These are phyloP conservation scores for Trifolium dubium DNA, from an alignment of 306 rosid genomes.

Conservation along the genomic window DNA sequence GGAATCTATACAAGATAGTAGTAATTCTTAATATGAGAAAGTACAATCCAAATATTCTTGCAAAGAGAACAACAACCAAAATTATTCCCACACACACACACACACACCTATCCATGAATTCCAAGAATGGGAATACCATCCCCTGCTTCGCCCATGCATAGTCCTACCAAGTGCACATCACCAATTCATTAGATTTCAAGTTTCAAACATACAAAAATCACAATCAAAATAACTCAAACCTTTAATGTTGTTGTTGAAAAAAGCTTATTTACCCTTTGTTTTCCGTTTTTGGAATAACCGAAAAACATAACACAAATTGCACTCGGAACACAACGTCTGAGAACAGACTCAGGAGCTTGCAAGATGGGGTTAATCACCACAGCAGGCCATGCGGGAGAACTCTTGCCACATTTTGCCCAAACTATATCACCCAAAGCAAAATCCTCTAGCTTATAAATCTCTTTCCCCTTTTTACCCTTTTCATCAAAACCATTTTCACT, in stretches of 20 bases:
- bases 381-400: constrained; percentile 87
- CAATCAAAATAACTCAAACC: neutral
- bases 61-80: constrained; percentile 5
- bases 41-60: constrained; percentile 2
- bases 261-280: constrained; percentile 70
- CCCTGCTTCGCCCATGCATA: constrained; percentile 94
- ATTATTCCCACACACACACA: constrained; percentile 30
- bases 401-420: constrained; percentile 90
- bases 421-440: constrained; percentile 81
- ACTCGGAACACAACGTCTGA: constrained; percentile 65
- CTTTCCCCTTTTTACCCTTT: constrained; percentile 51
- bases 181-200: constrained; percentile 32
- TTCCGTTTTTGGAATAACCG: constrained; percentile 84
- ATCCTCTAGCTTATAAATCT: constrained; percentile 57
- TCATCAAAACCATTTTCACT: constrained; percentile 24
- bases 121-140: constrained; percentile 74
- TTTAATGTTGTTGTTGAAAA: neutral
- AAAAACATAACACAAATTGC: constrained; percentile 88
- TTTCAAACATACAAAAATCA: constrained; percentile 9
- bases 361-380: constrained; percentile 77
- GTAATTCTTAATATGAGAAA: constrained; percentile 16
- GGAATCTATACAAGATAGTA: constrained; percentile 57
- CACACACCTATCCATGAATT: constrained; percentile 82
- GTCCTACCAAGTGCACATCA: constrained; percentile 66
- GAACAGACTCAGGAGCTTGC: constrained; percentile 80